phyloP scores from a whole-genome alignment of 768 basidiomycete species.

The Trametes meyenii region DNA sequence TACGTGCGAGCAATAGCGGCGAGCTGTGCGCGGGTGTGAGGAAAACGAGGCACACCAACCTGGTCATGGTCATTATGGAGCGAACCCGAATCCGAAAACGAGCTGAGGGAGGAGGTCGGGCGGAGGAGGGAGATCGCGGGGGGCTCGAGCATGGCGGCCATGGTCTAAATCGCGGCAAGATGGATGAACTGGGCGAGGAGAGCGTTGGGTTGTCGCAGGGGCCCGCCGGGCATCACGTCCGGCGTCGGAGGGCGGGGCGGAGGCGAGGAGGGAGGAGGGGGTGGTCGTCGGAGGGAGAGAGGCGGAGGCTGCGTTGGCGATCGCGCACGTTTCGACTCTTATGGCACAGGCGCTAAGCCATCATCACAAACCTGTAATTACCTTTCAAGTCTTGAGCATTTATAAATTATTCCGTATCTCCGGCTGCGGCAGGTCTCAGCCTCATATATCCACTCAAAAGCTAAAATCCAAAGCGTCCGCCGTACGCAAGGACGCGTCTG shows the following conservation, averaged over 20 bases:
- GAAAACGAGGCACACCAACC: constrained; percentile 51
- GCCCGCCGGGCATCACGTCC: constrained; percentile 12
- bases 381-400: too few species aligned
- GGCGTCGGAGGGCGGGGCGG: background rate
- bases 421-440: background rate
- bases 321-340: background rate
- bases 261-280: background rate
- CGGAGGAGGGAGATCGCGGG: constrained; percentile 32
- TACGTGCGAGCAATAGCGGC: constrained; percentile 72
- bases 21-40: constrained; percentile 84
- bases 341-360: background rate
- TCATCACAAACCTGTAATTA: background rate
- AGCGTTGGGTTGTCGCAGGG: background rate
- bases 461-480: background rate
- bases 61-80: constrained; percentile 20
- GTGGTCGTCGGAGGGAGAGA: background rate
- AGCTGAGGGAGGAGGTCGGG: constrained; percentile 23
- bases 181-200: background rate
- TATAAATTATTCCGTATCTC: background rate
- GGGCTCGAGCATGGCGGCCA: constrained; percentile 27
- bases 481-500: background rate
- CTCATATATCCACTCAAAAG: background rate
- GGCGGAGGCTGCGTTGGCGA: background rate
- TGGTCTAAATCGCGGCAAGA: constrained; percentile 5
- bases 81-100: constrained; percentile 23